Evolutionary conservation across 768 basidiomycete genomes (phyloP), one percentile per base, ranked within the genome.

Genomic region (Fistulinella prunicolor): DNA sequence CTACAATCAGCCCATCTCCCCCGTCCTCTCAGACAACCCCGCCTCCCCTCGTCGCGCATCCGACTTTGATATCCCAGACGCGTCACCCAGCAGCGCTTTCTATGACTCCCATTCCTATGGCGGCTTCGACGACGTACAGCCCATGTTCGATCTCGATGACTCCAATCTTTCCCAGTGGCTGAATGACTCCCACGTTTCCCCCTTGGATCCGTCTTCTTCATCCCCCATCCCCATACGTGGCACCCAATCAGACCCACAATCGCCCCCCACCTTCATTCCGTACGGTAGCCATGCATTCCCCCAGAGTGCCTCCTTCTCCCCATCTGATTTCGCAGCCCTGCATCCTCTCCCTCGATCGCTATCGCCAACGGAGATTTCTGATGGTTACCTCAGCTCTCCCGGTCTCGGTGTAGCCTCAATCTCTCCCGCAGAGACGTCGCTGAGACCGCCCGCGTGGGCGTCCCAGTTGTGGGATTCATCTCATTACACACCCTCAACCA

Each of bases 221-320:
- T 80, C 82, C 0, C 85, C 86, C 21, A 83, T 86, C 57, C 76
- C 82, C 53, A 84, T 83, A 44, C 81, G 80, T 26, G 52, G 51
- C n/a, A 71, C 76, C 5, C 67, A 73, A 10, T 60, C 70, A 26
- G 71, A 70, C 62, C 61, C 69, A 16, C 70, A 73, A 48, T 66
- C 70, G 8, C 71, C 76, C 7, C 66, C 75, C n/a, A 63, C 76
- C 4, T 80, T 81, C 62, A 50, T 77, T 10, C 56, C 78, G 0
- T 86, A 75, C 64, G 63, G 64, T 46, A 77, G 76, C 30, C 71
- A 69, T 26, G 62, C 71, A 13, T 79, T 81, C 60, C 69, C 75
- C 17, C 74, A 77, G 56, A 72, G 75, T 47, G 56, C 71, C 7
- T 59, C 77, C 26, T 80, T 84, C 62, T 86, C 85, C 7, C 84